phyloP scores from a whole-genome alignment of 2,329 filamentous ascomycete species.

The Teratosphaeria pseudoeucalypti region DNA sequence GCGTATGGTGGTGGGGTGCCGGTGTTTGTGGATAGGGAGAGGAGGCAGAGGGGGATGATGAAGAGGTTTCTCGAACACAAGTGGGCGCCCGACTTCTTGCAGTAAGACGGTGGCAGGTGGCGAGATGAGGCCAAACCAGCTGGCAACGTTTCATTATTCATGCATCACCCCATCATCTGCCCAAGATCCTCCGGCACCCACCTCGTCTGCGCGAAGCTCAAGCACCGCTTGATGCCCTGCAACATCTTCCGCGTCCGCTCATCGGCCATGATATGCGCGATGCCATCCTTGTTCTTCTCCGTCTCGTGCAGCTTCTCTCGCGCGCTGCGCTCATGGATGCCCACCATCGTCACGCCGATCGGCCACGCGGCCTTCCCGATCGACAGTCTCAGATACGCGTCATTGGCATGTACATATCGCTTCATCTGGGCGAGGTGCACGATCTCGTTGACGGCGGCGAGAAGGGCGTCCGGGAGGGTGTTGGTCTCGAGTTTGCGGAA shows the following conservation, averaged over 20 bases:
- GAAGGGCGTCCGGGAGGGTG: slow-evolving; percentile 55
- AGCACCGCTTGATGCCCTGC: slow-evolving; percentile 92
- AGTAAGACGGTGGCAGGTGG: neutral
- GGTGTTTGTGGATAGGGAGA: neutral
- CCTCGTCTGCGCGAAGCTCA: slow-evolving; percentile 92
- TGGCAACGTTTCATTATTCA: no score
- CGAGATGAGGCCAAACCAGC: no score
- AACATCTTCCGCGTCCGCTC: slow-evolving; percentile 91
- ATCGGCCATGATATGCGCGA: slow-evolving; percentile 94
- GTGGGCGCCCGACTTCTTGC: neutral
- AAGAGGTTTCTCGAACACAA: neutral
- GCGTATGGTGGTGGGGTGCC: neutral
- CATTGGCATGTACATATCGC: slow-evolving; percentile 90
- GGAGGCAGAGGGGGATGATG: neutral
- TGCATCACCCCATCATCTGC: slow-evolving; percentile 76
- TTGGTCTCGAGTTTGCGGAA: slow-evolving; percentile 81
- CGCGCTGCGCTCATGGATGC: slow-evolving; percentile 93
- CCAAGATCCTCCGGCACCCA: slow-evolving; percentile 90
- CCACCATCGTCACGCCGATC: slow-evolving; percentile 98
- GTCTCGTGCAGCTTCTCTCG: slow-evolving; percentile 86
- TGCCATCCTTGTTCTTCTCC: slow-evolving; percentile 43
- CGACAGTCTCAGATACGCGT: slow-evolving; percentile 83
- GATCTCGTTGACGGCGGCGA: slow-evolving; percentile 81
- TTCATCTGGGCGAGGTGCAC: slow-evolving; percentile 81
- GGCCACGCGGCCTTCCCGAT: slow-evolving; percentile 74